Conservation (phyloP, 345 rosid species). For the Rhizophora mangle region DNA sequence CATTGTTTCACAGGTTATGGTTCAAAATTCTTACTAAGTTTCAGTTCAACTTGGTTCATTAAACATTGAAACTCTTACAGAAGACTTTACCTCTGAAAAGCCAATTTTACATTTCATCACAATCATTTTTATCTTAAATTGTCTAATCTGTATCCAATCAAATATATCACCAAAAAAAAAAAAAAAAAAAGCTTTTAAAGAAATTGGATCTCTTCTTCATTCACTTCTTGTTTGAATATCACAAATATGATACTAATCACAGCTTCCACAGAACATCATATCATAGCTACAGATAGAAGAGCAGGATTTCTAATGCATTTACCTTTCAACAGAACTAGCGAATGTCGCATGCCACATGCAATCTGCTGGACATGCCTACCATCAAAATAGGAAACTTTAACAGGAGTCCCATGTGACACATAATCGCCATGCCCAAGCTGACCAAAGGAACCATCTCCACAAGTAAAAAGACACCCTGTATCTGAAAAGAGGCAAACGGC, state of each 20-base stretch:
- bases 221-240: too few relatives aligned
- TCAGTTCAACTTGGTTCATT: neutral
- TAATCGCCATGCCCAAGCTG: slow-evolving; percentile 93
- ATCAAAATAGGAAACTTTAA: slow-evolving; percentile 58
- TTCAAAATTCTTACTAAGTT: neutral
- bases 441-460: slow-evolving; percentile 93
- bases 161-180: neutral
- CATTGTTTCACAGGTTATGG: neutral
- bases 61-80: slow-evolving; percentile 2
- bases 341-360: slow-evolving; percentile 94
- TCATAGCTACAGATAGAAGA: neutral
- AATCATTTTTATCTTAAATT: neutral
- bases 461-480: slow-evolving; percentile 56
- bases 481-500: slow-evolving; percentile 29
- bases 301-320: slow-evolving; percentile 13
- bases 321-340: slow-evolving; percentile 79
- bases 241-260: neutral
- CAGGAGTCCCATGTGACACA: slow-evolving; percentile 45
- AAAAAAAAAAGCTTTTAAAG: neutral
- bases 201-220: neutral
- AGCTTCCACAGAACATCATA: slow-evolving; percentile 4
- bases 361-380: slow-evolving; percentile 50
- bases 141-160: neutral
- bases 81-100: slow-evolving; percentile 9
- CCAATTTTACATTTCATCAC: slow-evolving; percentile 6